phyloP scores from a whole-genome alignment of 2,329 filamentous ascomycete species.

The Penicillium brasilianum region DNA sequence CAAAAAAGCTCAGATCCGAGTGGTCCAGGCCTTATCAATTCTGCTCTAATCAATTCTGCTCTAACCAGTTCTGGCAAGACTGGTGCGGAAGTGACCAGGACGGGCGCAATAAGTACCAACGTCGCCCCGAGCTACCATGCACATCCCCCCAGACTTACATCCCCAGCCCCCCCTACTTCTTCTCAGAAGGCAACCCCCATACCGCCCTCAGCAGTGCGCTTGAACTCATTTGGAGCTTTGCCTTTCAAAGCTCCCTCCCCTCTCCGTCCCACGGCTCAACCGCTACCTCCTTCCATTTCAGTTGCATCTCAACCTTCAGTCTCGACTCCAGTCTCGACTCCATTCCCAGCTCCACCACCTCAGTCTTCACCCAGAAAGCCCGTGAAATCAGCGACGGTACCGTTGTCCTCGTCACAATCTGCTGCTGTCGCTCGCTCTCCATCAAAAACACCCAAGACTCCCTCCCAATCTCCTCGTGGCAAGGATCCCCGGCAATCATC shows the following conservation, averaged over 20 bases:
- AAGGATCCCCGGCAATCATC: slow-evolving; percentile 3
- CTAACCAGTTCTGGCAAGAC: not conserved
- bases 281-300: not conserved
- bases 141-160: not conserved
- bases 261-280: not conserved
- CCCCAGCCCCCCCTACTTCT: not conserved
- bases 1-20: not conserved
- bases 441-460: not conserved
- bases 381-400: not conserved
- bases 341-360: not conserved
- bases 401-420: not conserved
- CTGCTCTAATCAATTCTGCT: not conserved
- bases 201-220: not conserved
- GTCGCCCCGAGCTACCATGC: not conserved
- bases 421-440: not conserved
- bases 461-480: not conserved
- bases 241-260: slow-evolving; percentile 6
- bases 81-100: not conserved
- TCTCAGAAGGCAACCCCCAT: not conserved
- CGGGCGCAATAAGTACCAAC: not conserved
- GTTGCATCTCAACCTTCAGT: not conserved
- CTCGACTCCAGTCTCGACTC: not conserved
- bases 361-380: not conserved
- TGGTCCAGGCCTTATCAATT: not conserved
- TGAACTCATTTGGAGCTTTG: not conserved